phyloP scores from a whole-genome alignment of 768 basidiomycete species.

The Tylopilus cervinicoccineus region DNA sequence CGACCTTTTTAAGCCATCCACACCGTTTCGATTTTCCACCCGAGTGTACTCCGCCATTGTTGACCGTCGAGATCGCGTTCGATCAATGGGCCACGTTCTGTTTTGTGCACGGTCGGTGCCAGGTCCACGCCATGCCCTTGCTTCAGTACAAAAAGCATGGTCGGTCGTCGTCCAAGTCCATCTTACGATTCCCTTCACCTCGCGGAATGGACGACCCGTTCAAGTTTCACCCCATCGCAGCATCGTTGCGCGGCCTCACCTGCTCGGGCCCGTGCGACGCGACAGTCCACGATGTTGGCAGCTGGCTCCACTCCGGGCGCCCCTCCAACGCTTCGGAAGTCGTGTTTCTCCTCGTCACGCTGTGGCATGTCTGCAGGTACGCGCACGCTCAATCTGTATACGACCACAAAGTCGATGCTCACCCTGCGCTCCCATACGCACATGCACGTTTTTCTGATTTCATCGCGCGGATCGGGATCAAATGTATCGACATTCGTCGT shows the following conservation, averaged over 20 bases:
- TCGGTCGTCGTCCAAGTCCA: background rate
- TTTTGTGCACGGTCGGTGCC: background rate
- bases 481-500: too few species aligned
- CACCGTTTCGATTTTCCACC: background rate
- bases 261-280: background rate
- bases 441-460: too few species aligned
- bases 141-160: conserved; percentile 8
- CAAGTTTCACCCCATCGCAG: background rate
- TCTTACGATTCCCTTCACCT: background rate
- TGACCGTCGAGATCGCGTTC: background rate
- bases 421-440: background rate
- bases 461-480: too few species aligned
- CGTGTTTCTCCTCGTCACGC: conserved; percentile 65
- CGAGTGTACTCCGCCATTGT: background rate
- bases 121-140: background rate
- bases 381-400: background rate
- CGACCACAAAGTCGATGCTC: background rate
- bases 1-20: conserved; percentile 13
- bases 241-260: background rate
- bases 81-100: background rate
- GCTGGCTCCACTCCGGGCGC: conserved; percentile 55
- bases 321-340: conserved; percentile 53
- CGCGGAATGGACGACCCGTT: background rate
- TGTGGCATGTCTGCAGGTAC: conserved; percentile 78
- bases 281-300: conserved; percentile 45